Percentiles rank a stretch among this genome's conserved stretches.
Evolutionary conservation across 2,329 filamentous ascomycete genomes (phyloP).

Genomic region (Mollisia scopiformis): DNA sequence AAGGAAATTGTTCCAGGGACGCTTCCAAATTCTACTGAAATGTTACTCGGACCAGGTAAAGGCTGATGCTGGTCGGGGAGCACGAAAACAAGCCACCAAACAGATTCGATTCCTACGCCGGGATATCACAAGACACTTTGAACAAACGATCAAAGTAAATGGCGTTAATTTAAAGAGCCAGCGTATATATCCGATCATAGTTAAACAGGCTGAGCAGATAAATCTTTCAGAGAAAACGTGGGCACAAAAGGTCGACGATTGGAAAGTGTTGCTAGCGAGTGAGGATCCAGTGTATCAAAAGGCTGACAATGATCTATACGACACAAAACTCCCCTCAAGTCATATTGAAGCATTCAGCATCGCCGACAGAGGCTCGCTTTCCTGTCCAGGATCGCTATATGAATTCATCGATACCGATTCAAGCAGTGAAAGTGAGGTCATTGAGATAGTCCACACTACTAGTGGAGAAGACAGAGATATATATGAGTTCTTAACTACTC

Average conservation of each 20-base stretch:
- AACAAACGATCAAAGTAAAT: background rate
- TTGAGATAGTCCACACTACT: constrained; percentile 1
- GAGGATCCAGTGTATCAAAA: background rate
- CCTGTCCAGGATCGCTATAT: background rate
- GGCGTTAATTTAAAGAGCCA: background rate
- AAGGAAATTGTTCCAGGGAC: background rate
- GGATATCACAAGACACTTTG: background rate
- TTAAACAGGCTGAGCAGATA: background rate
- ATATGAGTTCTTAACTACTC: constrained; percentile 3
- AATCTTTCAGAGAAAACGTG: background rate
- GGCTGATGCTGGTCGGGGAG: background rate
- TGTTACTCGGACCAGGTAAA: constrained; percentile 1
- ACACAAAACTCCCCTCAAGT: background rate
- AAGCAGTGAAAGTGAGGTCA: background rate
- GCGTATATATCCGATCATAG: background rate
- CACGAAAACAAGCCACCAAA: constrained; percentile 5
- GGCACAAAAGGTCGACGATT: constrained; percentile 4
- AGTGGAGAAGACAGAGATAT: constrained; percentile 4
- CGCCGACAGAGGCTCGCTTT: background rate
- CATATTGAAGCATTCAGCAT: background rate
- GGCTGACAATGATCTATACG: background rate
- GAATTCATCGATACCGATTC: background rate
- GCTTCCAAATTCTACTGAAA: constrained; percentile 2
- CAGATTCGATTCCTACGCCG: background rate
- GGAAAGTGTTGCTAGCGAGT: background rate